These are phyloP conservation scores for Atkinsonella hypoxylon DNA, from an alignment of 2,329 filamentous ascomycete species.

Conservation along the genomic window DNA sequence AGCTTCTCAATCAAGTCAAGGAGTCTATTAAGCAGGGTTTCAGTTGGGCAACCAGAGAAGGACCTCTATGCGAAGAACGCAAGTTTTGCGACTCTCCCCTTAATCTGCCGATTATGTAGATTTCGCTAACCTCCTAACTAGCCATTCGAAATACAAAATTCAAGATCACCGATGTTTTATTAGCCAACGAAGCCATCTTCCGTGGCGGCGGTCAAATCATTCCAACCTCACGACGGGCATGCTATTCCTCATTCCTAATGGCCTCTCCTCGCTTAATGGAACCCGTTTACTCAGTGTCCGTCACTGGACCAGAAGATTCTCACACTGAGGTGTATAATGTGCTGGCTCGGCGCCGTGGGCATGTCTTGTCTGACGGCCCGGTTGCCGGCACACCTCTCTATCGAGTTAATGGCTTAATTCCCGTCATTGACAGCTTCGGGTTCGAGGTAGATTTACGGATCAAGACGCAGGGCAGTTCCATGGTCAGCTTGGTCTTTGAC, in stretches of 20 bases:
- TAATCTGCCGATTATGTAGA: background rate
- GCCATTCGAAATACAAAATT: constrained; percentile 97
- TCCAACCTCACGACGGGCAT: constrained; percentile 80
- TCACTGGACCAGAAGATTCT: constrained; percentile 83
- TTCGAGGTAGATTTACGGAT: constrained; percentile 97
- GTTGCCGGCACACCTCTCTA: constrained; percentile 92
- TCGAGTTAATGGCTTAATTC: constrained; percentile 78
- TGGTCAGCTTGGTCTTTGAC: constrained; percentile 86
- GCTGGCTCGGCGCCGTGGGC: constrained; percentile 74
- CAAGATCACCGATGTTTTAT: constrained; percentile 79
- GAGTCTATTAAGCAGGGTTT: constrained; percentile 95
- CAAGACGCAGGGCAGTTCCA: constrained; percentile 86
- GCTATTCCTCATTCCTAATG: constrained; percentile 96
- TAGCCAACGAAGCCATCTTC: constrained; percentile 86
- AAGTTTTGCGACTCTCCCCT: constrained; percentile 28
- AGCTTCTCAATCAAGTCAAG: constrained; percentile 71
- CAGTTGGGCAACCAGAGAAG: constrained; percentile 91
- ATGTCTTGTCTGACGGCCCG: constrained; percentile 87
- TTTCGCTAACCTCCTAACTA: constrained; percentile 20
- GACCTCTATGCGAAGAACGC: constrained; percentile 95
- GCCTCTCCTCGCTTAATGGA: constrained; percentile 94
- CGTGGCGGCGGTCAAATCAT: constrained; percentile 95
- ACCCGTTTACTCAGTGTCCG: constrained; percentile 82
- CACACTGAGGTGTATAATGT: constrained; percentile 87
- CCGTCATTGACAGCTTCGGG: constrained; percentile 93